These are phyloP conservation scores for Colletotrichum incanum DNA, from an alignment of 2,329 filamentous ascomycete species.

Conservation along the genomic window DNA sequence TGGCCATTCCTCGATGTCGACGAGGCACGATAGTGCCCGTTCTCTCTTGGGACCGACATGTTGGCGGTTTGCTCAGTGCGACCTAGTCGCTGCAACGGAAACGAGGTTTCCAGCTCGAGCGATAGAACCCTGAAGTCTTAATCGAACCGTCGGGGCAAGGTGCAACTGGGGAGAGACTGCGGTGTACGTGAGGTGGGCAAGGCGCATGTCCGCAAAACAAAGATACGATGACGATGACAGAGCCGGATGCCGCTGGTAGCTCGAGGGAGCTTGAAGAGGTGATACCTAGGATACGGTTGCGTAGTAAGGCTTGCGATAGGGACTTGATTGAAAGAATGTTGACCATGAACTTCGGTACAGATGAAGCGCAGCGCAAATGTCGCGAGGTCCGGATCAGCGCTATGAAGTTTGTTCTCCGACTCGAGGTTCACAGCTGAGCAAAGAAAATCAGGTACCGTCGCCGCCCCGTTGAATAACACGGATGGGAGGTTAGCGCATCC, in stretches of 20 bases:
- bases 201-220: conserved; percentile 3
- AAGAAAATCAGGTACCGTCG: conserved; percentile 4
- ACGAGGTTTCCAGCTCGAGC: conserved; percentile 15
- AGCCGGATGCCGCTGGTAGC: not conserved
- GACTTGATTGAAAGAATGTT: not conserved
- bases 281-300: not conserved
- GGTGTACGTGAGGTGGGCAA: not conserved
- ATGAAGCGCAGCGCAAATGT: not conserved
- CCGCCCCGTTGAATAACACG: conserved; percentile 1
- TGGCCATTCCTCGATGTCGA: conserved; percentile 40
- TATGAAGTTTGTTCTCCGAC: conserved; percentile 4
- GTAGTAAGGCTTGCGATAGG: not conserved
- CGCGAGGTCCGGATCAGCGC: not conserved
- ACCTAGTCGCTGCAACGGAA: conserved; percentile 4
- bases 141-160: not conserved
- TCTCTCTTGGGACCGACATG: conserved; percentile 26
- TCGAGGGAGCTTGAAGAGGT: conserved; percentile 3
- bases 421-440: not conserved
- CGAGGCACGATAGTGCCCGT: conserved; percentile 28
- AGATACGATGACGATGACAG: not conserved
- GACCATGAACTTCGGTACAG: not conserved
- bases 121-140: not conserved
- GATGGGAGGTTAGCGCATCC: conserved; percentile 6
- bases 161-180: not conserved
- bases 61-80: not conserved